A percentile compares a stretch with the other conserved stretches of the same genome.
These are phyloP conservation scores for Yamadazyma insecticola DNA, from an alignment of 805 yeast species.

Conservation along the genomic window DNA sequence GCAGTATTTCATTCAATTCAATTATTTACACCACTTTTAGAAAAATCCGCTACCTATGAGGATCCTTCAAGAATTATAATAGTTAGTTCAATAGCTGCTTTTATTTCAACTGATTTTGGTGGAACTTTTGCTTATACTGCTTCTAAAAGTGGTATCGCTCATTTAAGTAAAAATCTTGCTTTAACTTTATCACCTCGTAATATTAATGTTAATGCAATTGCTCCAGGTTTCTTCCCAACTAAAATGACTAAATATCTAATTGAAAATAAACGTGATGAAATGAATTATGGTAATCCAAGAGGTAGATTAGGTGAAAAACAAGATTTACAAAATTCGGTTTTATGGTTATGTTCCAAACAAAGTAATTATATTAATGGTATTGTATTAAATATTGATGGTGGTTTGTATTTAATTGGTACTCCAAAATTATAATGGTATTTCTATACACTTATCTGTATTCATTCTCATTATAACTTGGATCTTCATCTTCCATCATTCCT, in stretches of 20 bases:
- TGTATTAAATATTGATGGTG: conserved; percentile 62
- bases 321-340: conserved; percentile 49
- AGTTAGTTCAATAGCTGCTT: conserved; percentile 58
- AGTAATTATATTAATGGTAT: conserved; percentile 58
- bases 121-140: conserved; percentile 66
- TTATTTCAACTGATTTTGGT: conserved; percentile 37
- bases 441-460: no score
- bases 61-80: conserved; percentile 58
- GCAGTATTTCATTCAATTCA: conserved; percentile 61
- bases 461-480: no score
- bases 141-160: conserved; percentile 64
- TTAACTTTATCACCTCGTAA: conserved; percentile 55
- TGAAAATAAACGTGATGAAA: conserved; percentile 35
- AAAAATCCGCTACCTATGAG: conserved; percentile 37
- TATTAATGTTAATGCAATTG: conserved; percentile 58
- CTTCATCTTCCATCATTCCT: no score
- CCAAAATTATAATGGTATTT: conserved; percentile 9
- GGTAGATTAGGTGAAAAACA: conserved; percentile 50
- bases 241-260: conserved; percentile 62
- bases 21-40: conserved; percentile 48
- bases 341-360: conserved; percentile 50
- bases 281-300: conserved; percentile 47
- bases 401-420: conserved; percentile 37
- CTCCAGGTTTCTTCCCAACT: conserved; percentile 68
- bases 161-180: conserved; percentile 54